phyloP scores from a whole-genome alignment of 2,329 filamentous ascomycete species.

The Alternaria ethzedia region DNA sequence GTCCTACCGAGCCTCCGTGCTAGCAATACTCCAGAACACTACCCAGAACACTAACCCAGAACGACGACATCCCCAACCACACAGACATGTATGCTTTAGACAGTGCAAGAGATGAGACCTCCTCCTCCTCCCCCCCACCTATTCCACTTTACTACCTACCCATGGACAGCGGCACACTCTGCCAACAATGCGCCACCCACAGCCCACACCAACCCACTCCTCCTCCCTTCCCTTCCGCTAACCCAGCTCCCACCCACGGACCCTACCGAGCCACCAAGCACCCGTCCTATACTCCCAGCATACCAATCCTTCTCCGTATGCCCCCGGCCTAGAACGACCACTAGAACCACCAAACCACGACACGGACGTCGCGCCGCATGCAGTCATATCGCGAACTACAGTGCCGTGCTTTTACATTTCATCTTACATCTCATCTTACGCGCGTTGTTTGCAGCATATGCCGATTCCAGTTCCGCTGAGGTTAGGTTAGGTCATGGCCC shows the following conservation, averaged over 20 bases:
- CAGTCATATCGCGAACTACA: background rate
- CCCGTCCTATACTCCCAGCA: background rate
- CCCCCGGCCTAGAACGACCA: background rate
- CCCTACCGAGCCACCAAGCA: background rate
- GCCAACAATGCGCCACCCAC: slow-evolving; percentile 12
- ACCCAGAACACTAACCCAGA: background rate
- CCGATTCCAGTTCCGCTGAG: background rate
- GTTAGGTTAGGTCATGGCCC: too few relatives aligned
- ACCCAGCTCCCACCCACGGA: background rate
- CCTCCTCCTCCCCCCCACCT: too few relatives aligned
- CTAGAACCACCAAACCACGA: background rate
- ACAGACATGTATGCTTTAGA: background rate
- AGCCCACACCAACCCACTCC: background rate
- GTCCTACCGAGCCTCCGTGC: slow-evolving; percentile 5
- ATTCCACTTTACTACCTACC: slow-evolving; percentile 2
- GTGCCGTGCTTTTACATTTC: background rate
- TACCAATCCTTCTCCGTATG: background rate
- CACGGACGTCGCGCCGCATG: background rate
- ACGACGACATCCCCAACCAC: background rate
- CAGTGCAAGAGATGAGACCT: background rate
- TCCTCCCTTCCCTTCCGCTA: background rate
- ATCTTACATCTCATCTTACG: background rate
- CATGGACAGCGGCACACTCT: slow-evolving; percentile 11
- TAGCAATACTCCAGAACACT: background rate
- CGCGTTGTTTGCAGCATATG: background rate